Conservation (phyloP, 139 green algal species). For the Tetraselmis chui region DNA sequence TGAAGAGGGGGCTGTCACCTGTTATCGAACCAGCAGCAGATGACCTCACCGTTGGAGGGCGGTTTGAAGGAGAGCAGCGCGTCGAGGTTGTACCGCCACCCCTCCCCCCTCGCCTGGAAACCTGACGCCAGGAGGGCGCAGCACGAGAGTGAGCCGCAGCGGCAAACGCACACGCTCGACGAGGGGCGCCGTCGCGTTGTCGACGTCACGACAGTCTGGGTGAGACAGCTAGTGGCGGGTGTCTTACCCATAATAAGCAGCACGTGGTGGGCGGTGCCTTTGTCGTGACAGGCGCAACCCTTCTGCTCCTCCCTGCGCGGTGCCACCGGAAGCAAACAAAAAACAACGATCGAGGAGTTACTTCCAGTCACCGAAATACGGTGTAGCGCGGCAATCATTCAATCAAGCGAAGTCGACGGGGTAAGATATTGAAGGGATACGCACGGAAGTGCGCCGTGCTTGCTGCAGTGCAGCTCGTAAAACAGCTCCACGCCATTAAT, state of each 20-base stretch:
- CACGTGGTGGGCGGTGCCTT: not conserved
- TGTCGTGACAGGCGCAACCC: not conserved
- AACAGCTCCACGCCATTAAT: not conserved
- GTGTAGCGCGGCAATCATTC: too few relatives aligned
- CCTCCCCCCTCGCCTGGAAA: not conserved
- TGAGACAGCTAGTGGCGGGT: not conserved
- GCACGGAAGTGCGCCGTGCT: not conserved
- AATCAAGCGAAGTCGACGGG: too few relatives aligned
- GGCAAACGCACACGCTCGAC: too few relatives aligned
- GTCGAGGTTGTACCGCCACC: not conserved
- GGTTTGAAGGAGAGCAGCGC: not conserved
- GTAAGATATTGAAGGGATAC: too few relatives aligned
- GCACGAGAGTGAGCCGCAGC: not conserved
- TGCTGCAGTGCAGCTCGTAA: not conserved
- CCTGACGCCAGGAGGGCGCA: not conserved
- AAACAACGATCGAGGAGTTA: too few relatives aligned
- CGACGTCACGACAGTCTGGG: too few relatives aligned
- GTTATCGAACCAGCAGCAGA: not conserved
- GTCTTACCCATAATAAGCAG: not conserved
- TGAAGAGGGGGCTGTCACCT: not conserved
- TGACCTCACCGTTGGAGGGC: not conserved
- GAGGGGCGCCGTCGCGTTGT: too few relatives aligned
- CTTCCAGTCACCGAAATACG: too few relatives aligned
- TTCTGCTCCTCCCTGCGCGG: not conserved
- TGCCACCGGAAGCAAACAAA: too few relatives aligned